Conservation (phyloP, 106 monocot species). For the Gastrodia elata region DNA sequence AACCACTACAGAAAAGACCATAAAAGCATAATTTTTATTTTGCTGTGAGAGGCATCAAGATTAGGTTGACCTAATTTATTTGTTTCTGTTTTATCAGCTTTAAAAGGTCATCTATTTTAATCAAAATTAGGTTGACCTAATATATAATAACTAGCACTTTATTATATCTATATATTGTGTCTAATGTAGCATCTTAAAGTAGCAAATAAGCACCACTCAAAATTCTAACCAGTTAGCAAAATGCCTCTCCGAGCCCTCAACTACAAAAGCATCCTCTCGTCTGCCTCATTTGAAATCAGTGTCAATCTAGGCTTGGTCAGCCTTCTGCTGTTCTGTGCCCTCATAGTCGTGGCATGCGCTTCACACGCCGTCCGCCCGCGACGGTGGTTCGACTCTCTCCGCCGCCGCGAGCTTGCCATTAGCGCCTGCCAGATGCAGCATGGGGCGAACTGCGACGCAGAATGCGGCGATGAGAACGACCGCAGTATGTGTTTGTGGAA, state of each 20-base stretch:
- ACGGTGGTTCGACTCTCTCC: not conserved
- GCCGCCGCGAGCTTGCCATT: not conserved
- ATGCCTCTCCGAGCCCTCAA: not conserved
- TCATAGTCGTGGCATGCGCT: not conserved
- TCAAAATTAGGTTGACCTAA: too few species aligned
- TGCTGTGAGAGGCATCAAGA: too few species aligned
- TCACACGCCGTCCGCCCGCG: not conserved
- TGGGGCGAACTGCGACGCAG: not conserved
- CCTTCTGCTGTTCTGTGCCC: not conserved
- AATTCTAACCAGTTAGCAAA: not conserved
- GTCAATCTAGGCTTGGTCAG: not conserved
- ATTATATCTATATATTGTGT: too few species aligned
- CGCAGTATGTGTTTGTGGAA: constrained; percentile 19
- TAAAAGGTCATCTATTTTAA: too few species aligned
- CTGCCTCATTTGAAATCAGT: not conserved
- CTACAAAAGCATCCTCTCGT: not conserved
- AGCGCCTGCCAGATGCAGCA: not conserved
- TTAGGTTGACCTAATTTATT: too few species aligned
- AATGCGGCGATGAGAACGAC: not conserved
- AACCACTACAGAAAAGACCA: too few species aligned
- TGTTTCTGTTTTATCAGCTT: too few species aligned
- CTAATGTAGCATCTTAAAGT: too few species aligned
- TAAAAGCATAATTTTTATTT: too few species aligned
- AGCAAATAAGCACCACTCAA: not conserved
- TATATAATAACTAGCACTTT: too few species aligned